Base-by-base conservation (phyloP, 805 yeast genomes). In the Nakazawaea pomicola region DNA sequence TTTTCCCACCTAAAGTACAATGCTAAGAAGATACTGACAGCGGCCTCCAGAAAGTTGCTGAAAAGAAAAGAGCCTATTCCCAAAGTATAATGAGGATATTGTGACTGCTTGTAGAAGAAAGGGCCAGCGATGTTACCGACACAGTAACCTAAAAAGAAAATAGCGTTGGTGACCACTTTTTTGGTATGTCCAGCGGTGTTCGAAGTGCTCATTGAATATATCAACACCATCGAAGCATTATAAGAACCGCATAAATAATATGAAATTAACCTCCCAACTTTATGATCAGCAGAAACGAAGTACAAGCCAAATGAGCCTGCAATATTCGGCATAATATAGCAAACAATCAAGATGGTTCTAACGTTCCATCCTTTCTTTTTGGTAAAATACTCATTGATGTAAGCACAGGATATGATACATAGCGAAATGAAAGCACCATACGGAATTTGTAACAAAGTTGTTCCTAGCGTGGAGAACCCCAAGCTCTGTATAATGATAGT, bases 151-250 rank as follows among this genome's bases (percentile, higher is more conserved):
- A 64, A 54, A 62, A 65, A 61, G 4, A 62, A 61, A n/a, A 58
- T 44, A 15, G 57, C 60, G 36, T 60, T 61, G 29, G 68, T 46
- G 25, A 60, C 49, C 33, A 62, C 52, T 37, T 65, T 55, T 38
- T 65, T 65, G 16, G 68, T 62, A 27, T 62, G 55, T 0, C 70
- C 69, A 2, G 70, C 64, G 15, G 68, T 64, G 41, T 65, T 65
- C 20, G 67, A 56, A 31, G 59, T 55, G 29, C 60, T 48, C 34
- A 51, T 44, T 7, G 62, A 52, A 33, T 62, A 47, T 18, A 57
- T 29, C 43, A 37, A 45, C 38, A 15, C 48, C 47, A 41, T 48
- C 30, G 45, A 44, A 36, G 40, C 50, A 47, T 40, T 40, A 33
- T 40, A 40, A 11, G 40, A 8, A 17, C 44, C 44, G 8, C 40